These are phyloP conservation scores for Wickerhamomyces chaumierensis DNA, from an alignment of 805 yeast genomes.

Conservation along the genomic window DNA sequence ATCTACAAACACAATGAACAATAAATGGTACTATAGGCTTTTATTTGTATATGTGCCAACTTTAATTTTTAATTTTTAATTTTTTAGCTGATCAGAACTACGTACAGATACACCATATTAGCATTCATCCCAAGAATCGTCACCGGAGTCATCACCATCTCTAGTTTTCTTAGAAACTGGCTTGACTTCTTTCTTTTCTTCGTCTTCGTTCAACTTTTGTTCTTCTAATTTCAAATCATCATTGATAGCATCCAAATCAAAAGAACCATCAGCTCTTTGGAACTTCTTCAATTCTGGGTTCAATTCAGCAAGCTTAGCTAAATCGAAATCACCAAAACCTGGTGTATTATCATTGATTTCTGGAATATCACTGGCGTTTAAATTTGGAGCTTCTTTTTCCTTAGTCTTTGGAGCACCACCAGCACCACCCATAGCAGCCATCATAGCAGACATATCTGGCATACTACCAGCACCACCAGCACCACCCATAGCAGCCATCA, in stretches of 20 bases:
- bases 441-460: constrained; percentile 12
- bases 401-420: no score
- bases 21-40: no score
- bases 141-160: not conserved
- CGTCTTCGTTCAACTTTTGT: not conserved
- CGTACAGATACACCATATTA: not conserved
- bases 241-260: constrained; percentile 3
- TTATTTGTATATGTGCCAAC: no score
- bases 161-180: no score
- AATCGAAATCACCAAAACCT: constrained; percentile 15
- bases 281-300: constrained; percentile 11
- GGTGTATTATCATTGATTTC: constrained; percentile 1
- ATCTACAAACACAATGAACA: no score
- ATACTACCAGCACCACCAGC: constrained; percentile 10
- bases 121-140: not conserved
- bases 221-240: not conserved
- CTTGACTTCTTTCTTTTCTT: no score
- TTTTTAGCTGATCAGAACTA: no score
- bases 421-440: constrained; percentile 1
- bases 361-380: constrained; percentile 2
- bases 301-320: constrained; percentile 18
- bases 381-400: constrained; percentile 9
- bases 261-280: constrained; percentile 13
- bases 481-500: not conserved
- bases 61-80: no score